Evolutionary conservation across 208 protist genomes (phyloP).

Genomic region (Porcisia hertigi): DNA sequence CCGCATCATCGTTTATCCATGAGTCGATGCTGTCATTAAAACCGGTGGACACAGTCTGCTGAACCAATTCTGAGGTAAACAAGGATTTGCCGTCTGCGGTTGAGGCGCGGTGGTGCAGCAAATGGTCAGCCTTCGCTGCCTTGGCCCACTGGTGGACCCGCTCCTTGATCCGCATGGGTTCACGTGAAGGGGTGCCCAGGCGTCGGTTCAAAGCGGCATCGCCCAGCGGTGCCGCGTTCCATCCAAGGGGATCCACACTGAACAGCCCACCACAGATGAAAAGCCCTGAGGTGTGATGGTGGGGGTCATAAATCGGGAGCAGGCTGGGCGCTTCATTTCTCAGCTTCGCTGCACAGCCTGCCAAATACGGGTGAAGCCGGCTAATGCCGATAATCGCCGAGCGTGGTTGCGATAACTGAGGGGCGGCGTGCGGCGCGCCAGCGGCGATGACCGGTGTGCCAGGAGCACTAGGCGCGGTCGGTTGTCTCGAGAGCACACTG

Average conservation of each 20-base stretch:
- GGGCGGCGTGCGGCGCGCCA: background rate
- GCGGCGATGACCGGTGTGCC: background rate
- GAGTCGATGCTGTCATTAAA: background rate
- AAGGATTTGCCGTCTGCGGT: background rate
- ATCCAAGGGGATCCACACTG: constrained; percentile 7
- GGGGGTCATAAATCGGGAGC: background rate
- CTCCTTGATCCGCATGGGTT: constrained; percentile 3
- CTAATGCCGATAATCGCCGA: constrained; percentile 42
- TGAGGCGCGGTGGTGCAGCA: background rate
- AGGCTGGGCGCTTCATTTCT: background rate
- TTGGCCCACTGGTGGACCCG: background rate
- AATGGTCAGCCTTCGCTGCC: background rate
- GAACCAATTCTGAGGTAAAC: background rate
- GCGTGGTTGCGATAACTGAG: background rate
- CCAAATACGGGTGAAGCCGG: constrained; percentile 18
- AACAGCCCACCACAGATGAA: constrained; percentile 35
- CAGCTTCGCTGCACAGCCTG: background rate
- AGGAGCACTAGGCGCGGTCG: background rate
- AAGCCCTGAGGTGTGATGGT: background rate
- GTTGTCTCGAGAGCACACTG: background rate
- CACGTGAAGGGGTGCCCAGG: constrained; percentile 4
- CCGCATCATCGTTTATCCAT: background rate
- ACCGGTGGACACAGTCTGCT: background rate
- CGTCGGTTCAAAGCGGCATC: constrained; percentile 3
- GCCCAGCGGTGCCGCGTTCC: constrained; percentile 22